Conservation (phyloP, 2,329 filamentous ascomycete genomes). For the Coniochaeta prunicola region DNA sequence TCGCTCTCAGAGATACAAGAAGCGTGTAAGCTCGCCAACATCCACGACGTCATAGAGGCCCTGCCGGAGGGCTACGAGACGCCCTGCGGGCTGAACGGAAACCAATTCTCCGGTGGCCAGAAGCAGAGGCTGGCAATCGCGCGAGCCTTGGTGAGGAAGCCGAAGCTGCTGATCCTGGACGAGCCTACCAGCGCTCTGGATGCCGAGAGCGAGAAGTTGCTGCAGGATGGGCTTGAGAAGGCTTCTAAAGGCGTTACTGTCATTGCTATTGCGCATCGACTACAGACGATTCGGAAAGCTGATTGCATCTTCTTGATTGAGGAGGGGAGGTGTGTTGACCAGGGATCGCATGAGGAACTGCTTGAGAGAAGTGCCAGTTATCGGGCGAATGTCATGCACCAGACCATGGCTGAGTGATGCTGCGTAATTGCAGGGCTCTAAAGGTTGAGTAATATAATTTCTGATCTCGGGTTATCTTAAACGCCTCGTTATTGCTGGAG, state of each 20-base stretch:
- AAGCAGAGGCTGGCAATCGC: constrained; percentile 93
- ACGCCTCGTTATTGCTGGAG: no score
- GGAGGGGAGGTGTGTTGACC: constrained; percentile 74
- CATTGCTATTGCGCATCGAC: constrained; percentile 83
- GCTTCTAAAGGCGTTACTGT: constrained; percentile 79
- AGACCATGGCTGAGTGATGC: constrained; percentile 17
- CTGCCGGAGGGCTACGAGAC: constrained; percentile 81
- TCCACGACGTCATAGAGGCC: constrained; percentile 82
- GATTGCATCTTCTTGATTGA: constrained; percentile 96
- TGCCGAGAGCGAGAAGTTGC: constrained; percentile 66
- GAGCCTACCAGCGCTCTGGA: constrained; percentile 75
- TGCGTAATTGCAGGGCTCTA: not conserved
- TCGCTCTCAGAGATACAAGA: constrained; percentile 58
- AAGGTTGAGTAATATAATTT: not conserved
- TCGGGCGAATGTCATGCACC: constrained; percentile 23
- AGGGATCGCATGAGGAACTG: constrained; percentile 68
- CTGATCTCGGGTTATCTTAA: no score
- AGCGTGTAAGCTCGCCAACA: constrained; percentile 83
- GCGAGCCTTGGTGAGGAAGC: constrained; percentile 80
- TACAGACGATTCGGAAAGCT: constrained; percentile 88
- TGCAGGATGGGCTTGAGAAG: constrained; percentile 71
- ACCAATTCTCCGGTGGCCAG: constrained; percentile 82
- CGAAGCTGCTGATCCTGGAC: constrained; percentile 75
- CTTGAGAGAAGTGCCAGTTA: constrained; percentile 31
- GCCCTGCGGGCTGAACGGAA: constrained; percentile 76